Base-by-base conservation (phyloP, 495 filamentous ascomycete genomes). In the Podospora sp. region DNA sequence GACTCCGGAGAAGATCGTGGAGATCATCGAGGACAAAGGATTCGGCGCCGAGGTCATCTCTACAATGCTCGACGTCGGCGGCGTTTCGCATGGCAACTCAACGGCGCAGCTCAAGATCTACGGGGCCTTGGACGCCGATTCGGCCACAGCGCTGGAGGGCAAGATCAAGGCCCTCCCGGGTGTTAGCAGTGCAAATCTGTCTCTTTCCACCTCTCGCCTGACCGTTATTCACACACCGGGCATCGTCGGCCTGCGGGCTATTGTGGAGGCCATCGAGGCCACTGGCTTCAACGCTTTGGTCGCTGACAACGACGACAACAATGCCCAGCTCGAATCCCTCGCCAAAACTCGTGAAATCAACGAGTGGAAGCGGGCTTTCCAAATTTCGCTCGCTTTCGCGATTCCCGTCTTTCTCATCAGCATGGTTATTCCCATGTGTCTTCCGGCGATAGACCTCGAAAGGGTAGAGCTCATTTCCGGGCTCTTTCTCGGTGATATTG, bases 331-430 rank as follows among this genome's bases (percentile, higher is more conserved):
- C 1, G 92, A 99, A 75, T 97, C 94, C 0, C 82, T 99, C 3
- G 89, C 96, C 11, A 99, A 99, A 76, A 97, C 94, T 0, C 94
- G 91, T 65, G 95, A 99, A 73, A 96, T 98, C 66, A 91, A 89
- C 60, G 92, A 96, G 76, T 99, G 95, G 95, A 88, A 84, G 68
- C 83, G 81, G 27, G 90, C 93, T 0, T 96, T 97, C 80, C 81
- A 81, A 35, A 82, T 89, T 25, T 95, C 92, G 0, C 67, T 89
- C 0, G 81, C 81, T 0, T 98, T 99, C 73, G 95, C 95, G 0
- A 77, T 98, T 24, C 95, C 95, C 0, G 95, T 99, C 8, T 93
- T 97, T 78, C 70, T 96, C 50, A 92, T 96, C 69, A 91, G 90
- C 83, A 98, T 98, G 96, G 73, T 96, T 22, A 78, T 96, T 55